Evolutionary conservation across 2,329 filamentous ascomycete genomes (phyloP), one percentile per base, ranked within the genome.

Genomic region (Pseudocercospora pini-densiflorae): DNA sequence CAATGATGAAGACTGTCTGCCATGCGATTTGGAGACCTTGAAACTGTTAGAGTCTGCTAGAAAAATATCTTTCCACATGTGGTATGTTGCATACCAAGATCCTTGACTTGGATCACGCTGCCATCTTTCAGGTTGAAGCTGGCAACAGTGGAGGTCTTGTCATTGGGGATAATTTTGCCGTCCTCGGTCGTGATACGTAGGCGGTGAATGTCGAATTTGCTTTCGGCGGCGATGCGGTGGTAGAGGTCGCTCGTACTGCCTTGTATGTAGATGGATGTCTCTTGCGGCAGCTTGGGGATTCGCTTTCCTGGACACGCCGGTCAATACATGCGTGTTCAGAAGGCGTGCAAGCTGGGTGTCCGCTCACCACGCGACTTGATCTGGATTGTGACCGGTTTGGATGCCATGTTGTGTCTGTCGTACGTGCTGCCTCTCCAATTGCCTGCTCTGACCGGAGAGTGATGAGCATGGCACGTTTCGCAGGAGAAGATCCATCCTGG

Each of bases 1-100:
- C 95, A 83, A 97, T 89, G 69, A 97, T 83, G 84, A 94, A 99
- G 79, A 98, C 94, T 67, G 92, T 95, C 70, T 89, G 90, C 95
- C 95, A 99, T 69, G 88, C 89, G 63, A 97, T 90, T 80, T 99
- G 95, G 58, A 90, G 88, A 16, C 95, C 93, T 97, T 70, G 19
- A 36, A 19, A 59, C 54, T 29, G 61, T 65, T 51, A 61, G 58
- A 19, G 36, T 27, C 45, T 2, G 10, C 24, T 14, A 10, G 9
- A 14, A 61, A 36, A 49, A 19, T 10, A 8, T 24, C 54, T 33
- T 43, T 33, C 54, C 45, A n/a, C 54, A 66, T 59, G 31, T 57
- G 12, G 14, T 23, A 29, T 49, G 19, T 27, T 57, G 29, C 86
- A 61, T 86, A 94, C 93, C 95, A 31, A 99, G 85, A 78, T 99